Evolutionary conservation across 2,329 filamentous ascomycete genomes (phyloP).

Genomic region (Cercospora sesami): DNA sequence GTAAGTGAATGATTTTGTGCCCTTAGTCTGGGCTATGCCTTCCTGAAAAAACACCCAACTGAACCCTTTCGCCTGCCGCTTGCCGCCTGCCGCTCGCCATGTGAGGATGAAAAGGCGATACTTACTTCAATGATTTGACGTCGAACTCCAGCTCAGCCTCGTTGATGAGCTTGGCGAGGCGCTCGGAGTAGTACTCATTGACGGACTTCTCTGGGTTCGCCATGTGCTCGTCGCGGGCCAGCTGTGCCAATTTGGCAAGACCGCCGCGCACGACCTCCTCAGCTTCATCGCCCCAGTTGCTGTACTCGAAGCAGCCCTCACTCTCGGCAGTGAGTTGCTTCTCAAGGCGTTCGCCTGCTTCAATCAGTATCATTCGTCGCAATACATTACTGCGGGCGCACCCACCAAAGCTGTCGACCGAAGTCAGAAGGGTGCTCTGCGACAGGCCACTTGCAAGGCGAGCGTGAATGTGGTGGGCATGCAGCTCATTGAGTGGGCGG

Average conservation of each 20-base stretch:
- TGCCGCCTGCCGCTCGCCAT: not conserved
- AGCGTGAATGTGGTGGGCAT: slow-evolving; percentile 8
- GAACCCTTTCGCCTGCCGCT: not conserved
- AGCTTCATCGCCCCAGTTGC: slow-evolving; percentile 36
- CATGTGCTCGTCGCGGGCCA: slow-evolving; percentile 37
- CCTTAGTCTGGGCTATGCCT: not conserved
- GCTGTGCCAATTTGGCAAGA: slow-evolving; percentile 36
- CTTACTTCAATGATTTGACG: slow-evolving; percentile 20
- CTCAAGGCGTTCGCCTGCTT: slow-evolving; percentile 2
- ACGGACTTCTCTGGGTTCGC: slow-evolving; percentile 30
- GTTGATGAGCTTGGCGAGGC: slow-evolving; percentile 32
- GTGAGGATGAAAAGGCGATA: not conserved
- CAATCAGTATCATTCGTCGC: slow-evolving; percentile 8
- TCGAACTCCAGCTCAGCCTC: slow-evolving; percentile 33
- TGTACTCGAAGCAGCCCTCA: slow-evolving; percentile 30
- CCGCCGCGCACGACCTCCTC: slow-evolving; percentile 34
- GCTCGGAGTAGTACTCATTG: slow-evolving; percentile 35
- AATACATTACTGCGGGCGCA: not conserved
- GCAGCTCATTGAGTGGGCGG: slow-evolving; percentile 4
- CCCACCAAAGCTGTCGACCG: not conserved
- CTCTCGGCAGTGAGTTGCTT: not conserved
- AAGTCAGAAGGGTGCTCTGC: not conserved
- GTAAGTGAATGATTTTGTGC: not conserved
- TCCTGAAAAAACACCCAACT: not conserved
- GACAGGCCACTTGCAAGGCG: slow-evolving; percentile 4